These are phyloP conservation scores for Trichomonas tenax DNA, from an alignment of 208 protist genomes.

Conservation along the genomic window DNA sequence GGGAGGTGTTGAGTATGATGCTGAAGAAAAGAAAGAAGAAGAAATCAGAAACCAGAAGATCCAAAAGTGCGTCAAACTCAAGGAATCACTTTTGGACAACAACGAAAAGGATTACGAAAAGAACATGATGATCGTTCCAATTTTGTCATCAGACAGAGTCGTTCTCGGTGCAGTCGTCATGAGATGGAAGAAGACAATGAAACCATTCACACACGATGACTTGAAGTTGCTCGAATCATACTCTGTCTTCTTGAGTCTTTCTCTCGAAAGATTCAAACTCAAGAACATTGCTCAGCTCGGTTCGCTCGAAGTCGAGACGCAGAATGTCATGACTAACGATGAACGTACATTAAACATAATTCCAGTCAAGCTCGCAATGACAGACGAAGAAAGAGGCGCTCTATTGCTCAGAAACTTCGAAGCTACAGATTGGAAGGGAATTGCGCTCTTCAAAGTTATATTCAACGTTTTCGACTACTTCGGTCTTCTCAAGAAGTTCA, in stretches of 20 bases:
- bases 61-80: neutral
- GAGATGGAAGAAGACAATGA: neutral
- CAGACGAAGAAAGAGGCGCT: neutral
- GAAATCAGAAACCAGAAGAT: neutral
- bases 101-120: neutral
- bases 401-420: neutral
- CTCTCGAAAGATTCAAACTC: neutral
- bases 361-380: neutral
- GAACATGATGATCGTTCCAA: neutral
- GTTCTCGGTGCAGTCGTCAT: neutral
- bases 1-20: neutral
- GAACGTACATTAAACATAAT: neutral
- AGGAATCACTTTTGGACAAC: neutral
- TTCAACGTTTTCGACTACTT: slow-evolving; percentile 13
- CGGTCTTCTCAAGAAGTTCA: slow-evolving; percentile 13
- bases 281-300: neutral
- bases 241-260: neutral
- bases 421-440: neutral
- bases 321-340: neutral
- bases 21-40: slow-evolving; percentile 13
- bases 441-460: neutral
- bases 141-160: neutral
- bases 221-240: neutral
- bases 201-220: neutral
- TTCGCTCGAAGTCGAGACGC: neutral